phyloP scores from a whole-genome alignment of 2,329 filamentous ascomycete species.

The Byssoonygena ceratinophila region DNA sequence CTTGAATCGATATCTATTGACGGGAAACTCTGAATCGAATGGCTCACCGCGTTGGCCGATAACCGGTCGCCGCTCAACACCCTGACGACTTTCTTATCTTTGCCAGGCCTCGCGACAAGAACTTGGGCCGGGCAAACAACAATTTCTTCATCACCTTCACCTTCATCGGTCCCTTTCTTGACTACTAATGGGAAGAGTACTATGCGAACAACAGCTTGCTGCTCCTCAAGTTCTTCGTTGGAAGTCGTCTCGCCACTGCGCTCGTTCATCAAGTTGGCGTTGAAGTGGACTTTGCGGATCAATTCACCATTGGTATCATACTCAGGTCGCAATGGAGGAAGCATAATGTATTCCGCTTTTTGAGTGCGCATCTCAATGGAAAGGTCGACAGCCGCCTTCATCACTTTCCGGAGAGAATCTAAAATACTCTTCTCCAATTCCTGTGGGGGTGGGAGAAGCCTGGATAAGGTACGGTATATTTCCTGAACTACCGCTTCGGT shows the following conservation, averaged over 20 bases:
- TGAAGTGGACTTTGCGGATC: slow-evolving; percentile 78
- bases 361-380: slow-evolving; percentile 97
- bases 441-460: slow-evolving; percentile 74
- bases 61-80: slow-evolving; percentile 35
- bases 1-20: slow-evolving; percentile 37
- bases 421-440: slow-evolving; percentile 71
- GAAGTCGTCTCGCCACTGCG: slow-evolving; percentile 59
- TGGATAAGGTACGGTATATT: slow-evolving; percentile 71
- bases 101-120: slow-evolving; percentile 53
- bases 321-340: slow-evolving; percentile 85
- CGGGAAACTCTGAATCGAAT: slow-evolving; percentile 35
- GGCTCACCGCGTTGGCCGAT: slow-evolving; percentile 30
- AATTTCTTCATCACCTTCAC: slow-evolving; percentile 82
- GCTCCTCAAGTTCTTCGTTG: slow-evolving; percentile 70
- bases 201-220: slow-evolving; percentile 69
- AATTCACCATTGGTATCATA: slow-evolving; percentile 91
- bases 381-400: slow-evolving; percentile 77
- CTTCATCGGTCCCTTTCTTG: slow-evolving; percentile 84
- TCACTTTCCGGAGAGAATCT: slow-evolving; percentile 73
- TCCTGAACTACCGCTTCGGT: slow-evolving; percentile 93
- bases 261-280: slow-evolving; percentile 89
- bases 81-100: slow-evolving; percentile 33
- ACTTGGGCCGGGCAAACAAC: slow-evolving; percentile 94
- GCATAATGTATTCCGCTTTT: slow-evolving; percentile 95
- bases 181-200: slow-evolving; percentile 94